phyloP scores from a whole-genome alignment of 2,329 filamentous ascomycete species.

The Botrytis deweyae region DNA sequence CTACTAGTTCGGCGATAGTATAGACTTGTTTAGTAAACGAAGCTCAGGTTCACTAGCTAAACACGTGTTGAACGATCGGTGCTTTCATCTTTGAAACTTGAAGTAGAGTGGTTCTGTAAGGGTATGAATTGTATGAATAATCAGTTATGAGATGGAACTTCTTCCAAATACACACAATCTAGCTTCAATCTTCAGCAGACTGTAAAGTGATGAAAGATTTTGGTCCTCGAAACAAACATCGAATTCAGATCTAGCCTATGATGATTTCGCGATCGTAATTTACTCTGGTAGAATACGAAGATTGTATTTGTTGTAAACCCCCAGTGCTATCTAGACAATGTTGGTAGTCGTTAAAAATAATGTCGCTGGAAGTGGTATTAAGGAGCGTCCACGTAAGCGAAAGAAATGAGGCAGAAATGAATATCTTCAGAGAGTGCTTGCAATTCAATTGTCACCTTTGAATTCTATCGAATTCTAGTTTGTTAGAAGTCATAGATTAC shows the following conservation, averaged over 20 bases:
- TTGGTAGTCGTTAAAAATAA: neutral
- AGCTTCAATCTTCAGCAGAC: neutral
- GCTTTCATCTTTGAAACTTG: neutral
- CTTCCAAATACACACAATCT: neutral
- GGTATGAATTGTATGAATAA: too few species aligned
- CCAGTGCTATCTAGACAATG: neutral
- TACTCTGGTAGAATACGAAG: neutral
- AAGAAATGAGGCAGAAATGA: neutral
- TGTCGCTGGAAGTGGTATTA: neutral
- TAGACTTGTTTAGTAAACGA: neutral
- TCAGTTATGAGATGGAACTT: neutral
- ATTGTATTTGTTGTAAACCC: neutral
- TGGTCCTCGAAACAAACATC: neutral
- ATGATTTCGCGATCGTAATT: accelerated
- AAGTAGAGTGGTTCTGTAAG: too few species aligned
- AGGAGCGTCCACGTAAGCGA: too few species aligned
- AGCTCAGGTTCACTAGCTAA: neutral
- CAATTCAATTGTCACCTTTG: too few species aligned
- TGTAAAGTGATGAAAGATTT: neutral
- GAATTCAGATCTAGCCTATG: neutral
- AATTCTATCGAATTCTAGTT: too few species aligned
- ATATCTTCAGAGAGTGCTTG: neutral
- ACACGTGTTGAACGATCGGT: neutral
- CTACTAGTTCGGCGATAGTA: neutral
- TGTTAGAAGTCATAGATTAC: too few species aligned